These are phyloP conservation scores for Alternaria hordeiaustralica DNA, from an alignment of 2,329 filamentous ascomycete species.

Conservation along the genomic window DNA sequence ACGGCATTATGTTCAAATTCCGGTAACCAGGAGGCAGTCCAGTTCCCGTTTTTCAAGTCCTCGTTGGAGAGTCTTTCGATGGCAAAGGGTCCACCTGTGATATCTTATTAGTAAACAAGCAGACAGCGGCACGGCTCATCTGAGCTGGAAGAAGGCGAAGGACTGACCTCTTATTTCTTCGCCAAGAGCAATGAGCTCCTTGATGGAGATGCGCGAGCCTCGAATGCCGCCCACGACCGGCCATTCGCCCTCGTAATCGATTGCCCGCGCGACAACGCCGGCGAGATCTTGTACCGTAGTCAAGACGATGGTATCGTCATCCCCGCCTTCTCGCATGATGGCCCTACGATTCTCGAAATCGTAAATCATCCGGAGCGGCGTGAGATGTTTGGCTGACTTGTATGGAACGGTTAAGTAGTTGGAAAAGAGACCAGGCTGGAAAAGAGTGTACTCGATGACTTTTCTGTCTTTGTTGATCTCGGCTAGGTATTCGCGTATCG, in stretches of 20 bases:
- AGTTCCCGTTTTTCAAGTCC: constrained; percentile 47
- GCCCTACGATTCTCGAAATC: background rate
- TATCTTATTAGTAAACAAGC: background rate
- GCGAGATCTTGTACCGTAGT: constrained; percentile 28
- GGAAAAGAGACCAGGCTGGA: constrained; percentile 60
- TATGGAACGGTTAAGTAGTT: constrained; percentile 61
- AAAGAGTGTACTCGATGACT: constrained; percentile 62
- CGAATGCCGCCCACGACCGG: constrained; percentile 25
- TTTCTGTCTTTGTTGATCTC: constrained; percentile 58
- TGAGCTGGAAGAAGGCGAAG: background rate
- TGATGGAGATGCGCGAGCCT: constrained; percentile 11
- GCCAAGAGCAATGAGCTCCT: constrained; percentile 15
- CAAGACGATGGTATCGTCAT: constrained; percentile 39
- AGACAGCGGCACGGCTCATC: background rate
- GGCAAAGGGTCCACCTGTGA: constrained; percentile 48
- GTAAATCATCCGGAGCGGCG: background rate
- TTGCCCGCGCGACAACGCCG: constrained; percentile 17
- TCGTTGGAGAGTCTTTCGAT: constrained; percentile 53
- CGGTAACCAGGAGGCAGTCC: constrained; percentile 50
- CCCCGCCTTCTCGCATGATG: constrained; percentile 29
- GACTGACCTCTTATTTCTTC: constrained; percentile 23
- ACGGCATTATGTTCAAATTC: constrained; percentile 36
- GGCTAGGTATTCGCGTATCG: constrained; percentile 56
- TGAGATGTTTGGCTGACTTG: constrained; percentile 55
- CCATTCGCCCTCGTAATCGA: constrained; percentile 30